These are phyloP conservation scores for Terfezia boudieri DNA, from an alignment of 495 filamentous ascomycete species.

Conservation along the genomic window DNA sequence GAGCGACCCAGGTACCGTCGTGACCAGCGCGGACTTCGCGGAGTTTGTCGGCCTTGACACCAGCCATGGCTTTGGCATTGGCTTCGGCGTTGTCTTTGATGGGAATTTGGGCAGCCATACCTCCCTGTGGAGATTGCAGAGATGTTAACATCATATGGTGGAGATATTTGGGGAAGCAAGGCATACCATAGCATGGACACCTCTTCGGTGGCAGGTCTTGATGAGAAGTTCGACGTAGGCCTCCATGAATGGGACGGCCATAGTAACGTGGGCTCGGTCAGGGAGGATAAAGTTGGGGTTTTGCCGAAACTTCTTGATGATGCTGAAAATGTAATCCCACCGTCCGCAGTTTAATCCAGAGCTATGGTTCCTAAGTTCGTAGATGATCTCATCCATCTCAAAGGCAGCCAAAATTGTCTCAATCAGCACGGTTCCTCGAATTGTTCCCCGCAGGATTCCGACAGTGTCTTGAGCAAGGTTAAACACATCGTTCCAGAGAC, in stretches of 20 bases:
- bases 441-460: constrained; percentile 72
- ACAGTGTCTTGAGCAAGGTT: constrained; percentile 88
- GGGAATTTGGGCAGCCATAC: constrained; percentile 97
- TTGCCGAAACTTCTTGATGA: constrained; percentile 98
- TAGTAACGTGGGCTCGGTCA: constrained; percentile 76
- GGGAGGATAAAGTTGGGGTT: constrained; percentile 83
- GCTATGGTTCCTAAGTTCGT: constrained; percentile 92
- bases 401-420: constrained; percentile 98
- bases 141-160: constrained; percentile 4
- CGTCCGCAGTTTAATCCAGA: constrained; percentile 94
- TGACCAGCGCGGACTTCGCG: constrained; percentile 89
- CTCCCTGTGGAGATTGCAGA: constrained; percentile 32
- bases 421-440: constrained; percentile 88
- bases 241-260: constrained; percentile 99
- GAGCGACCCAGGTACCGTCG: constrained; percentile 77
- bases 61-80: constrained; percentile 87
- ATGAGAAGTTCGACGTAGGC: constrained; percentile 89
- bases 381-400: constrained; percentile 94
- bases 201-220: constrained; percentile 87
- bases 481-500: constrained; percentile 98
- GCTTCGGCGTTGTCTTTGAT: constrained; percentile 82
- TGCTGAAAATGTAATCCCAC: constrained; percentile 99
- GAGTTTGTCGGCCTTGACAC: constrained; percentile 83
- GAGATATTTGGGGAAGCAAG: background rate
- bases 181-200: constrained; percentile 77